These are phyloP conservation scores for Thyridium curvatum DNA, from an alignment of 2,329 filamentous ascomycete species.

Conservation along the genomic window DNA sequence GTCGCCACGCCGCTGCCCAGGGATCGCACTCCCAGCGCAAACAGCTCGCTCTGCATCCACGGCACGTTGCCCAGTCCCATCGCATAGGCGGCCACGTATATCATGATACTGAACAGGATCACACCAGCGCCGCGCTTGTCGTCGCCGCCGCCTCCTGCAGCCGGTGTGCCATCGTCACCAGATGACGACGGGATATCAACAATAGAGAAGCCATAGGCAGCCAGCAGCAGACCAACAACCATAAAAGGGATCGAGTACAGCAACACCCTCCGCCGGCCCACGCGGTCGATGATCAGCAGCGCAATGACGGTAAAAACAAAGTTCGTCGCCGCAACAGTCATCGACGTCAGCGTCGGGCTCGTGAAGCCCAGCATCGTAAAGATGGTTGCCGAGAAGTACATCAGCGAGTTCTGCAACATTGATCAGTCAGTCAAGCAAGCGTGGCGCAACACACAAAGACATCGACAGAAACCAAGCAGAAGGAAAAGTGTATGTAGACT, in stretches of 20 bases:
- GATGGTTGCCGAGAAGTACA: constrained; percentile 86
- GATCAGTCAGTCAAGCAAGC: not conserved
- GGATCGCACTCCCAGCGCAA: constrained; percentile 68
- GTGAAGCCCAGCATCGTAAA: constrained; percentile 72
- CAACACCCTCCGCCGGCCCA: constrained; percentile 74
- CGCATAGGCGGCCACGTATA: constrained; percentile 83
- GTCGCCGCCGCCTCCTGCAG: constrained; percentile 10
- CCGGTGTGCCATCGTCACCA: constrained; percentile 5
- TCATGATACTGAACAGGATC: constrained; percentile 69
- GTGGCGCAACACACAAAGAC: not conserved
- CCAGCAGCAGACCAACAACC: constrained; percentile 64
- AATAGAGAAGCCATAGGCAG: constrained; percentile 66
- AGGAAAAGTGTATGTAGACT: constrained; percentile 20
- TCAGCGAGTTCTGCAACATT: constrained; percentile 64
- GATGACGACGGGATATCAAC: constrained; percentile 38
- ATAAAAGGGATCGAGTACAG: constrained; percentile 82
- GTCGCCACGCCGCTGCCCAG: constrained; percentile 69
- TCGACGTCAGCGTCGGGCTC: constrained; percentile 71
- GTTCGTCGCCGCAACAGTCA: constrained; percentile 75
- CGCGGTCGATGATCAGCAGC: constrained; percentile 68
- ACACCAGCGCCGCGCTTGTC: constrained; percentile 29
- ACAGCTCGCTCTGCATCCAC: constrained; percentile 94
- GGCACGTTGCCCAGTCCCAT: constrained; percentile 86
- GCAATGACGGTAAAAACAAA: constrained; percentile 74
- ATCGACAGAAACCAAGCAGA: not conserved